These are phyloP conservation scores for Cryptomeria japonica DNA, from an alignment of 75 land plant species.

Conservation along the genomic window DNA sequence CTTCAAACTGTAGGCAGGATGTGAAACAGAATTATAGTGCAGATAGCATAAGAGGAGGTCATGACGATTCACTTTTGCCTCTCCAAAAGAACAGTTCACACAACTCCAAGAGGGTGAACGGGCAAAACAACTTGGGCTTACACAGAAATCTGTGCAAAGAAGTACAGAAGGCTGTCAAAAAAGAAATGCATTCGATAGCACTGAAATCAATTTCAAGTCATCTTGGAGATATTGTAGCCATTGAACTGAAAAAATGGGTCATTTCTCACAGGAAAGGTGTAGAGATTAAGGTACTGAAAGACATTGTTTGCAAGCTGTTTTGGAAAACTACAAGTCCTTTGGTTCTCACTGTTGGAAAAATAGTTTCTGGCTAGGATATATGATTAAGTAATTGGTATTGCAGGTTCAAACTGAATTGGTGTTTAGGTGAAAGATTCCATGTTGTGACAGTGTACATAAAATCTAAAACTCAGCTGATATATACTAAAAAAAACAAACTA, in stretches of 20 bases:
- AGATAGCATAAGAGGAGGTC: background rate
- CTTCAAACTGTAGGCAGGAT: background rate
- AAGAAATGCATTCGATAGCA: slow-evolving; percentile 34
- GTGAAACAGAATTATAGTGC: background rate
- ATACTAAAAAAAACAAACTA: too few relatives aligned
- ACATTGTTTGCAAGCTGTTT: background rate
- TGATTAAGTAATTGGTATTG: background rate
- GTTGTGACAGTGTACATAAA: too few relatives aligned
- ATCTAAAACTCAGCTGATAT: too few relatives aligned
- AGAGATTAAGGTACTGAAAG: slow-evolving; percentile 28
- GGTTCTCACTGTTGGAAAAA: background rate
- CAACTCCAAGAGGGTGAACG: background rate
- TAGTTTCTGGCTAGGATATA: background rate
- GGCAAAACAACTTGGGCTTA: background rate
- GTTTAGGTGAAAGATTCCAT: background rate
- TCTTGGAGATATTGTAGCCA: slow-evolving; percentile 29
- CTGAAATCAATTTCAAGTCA: slow-evolving; percentile 25
- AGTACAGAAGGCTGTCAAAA: slow-evolving; percentile 20
- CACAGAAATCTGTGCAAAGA: background rate
- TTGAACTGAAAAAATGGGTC: slow-evolving; percentile 25
- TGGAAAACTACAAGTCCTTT: background rate
- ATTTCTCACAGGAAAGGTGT: background rate
- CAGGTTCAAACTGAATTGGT: background rate
- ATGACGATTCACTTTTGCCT: background rate
- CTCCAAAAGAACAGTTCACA: background rate